Evolutionary conservation across 225 moss, liverwort and hornwort species (phyloP), one percentile per base, ranked within the genome.

Genomic region (Pseudoscleropodium purum): DNA sequence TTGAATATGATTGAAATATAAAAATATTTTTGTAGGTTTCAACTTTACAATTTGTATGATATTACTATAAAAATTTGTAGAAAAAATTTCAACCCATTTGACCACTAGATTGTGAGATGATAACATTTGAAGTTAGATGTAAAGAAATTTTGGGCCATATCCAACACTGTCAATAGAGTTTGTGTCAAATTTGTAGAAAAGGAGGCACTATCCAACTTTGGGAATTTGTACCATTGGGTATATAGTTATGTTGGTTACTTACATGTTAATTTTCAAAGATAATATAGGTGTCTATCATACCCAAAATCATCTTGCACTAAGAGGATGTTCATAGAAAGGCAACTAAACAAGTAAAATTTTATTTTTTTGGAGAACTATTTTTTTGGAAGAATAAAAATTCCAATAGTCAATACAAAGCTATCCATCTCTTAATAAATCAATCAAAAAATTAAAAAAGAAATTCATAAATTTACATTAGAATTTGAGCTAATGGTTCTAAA

Each of bases 91-190:
- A 43, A 45, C 0, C 10, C 29, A 16, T 74, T 73, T 29, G 17
- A 43, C 15, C 0, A 3, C 5, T 16, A 43, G 9, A 73, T 73
- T 43, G 43, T 1, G 0, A 73, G 10, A 43, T 43, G 29, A 29
- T 6, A 29, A 43, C 0, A 3, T 43, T 41, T 45, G 29, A 18
- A 43, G 9, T 73, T 29, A 43, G 17, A 43, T 9, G 9, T 27
- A 10, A 43, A 43, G 4, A 74, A 74, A 29, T 45, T 41, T 27
- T 45, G 3, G 18, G 16, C 18, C 6, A 6, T 17, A 30, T 6
- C 0, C 0, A 29, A 3, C 1, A 43, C 0, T 0, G 3, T 30
- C 45, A 45, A 45, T 0, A 18, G 16, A 29, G 18, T 29, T 74
- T 43, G n/a, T 45, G 17, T 74, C 6, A 45, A 18, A 17, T 29